Percentiles rank a stretch among this genome's conserved stretches.
phyloP scores from a whole-genome alignment of 2,329 filamentous ascomycete genomes.

The Neonectria neomacrospora region DNA sequence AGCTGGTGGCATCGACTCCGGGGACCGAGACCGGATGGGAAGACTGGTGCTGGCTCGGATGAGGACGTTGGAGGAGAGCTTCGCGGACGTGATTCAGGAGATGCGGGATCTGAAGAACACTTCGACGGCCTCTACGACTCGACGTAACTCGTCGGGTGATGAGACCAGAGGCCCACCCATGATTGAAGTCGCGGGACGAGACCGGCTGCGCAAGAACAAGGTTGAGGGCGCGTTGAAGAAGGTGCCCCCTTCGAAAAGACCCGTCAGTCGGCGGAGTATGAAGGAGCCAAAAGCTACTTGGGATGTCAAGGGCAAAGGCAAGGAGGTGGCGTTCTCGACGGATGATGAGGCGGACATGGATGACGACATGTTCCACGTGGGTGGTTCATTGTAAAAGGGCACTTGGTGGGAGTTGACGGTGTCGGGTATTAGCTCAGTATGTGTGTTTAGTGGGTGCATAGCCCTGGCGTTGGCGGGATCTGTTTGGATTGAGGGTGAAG shows the following conservation, averaged over 20 bases:
- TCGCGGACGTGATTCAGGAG: constrained; percentile 86
- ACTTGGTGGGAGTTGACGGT: constrained; percentile 30
- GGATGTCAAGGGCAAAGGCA: constrained; percentile 60
- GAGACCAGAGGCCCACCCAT: constrained; percentile 45
- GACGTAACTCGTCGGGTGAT: constrained; percentile 63
- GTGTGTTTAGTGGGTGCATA: constrained; percentile 34
- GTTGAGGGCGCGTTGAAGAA: constrained; percentile 41
- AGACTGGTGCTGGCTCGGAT: constrained; percentile 87
- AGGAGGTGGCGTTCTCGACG: constrained; percentile 54
- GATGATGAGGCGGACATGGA: constrained; percentile 50
- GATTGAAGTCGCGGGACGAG: constrained; percentile 51
- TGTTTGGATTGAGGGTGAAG: constrained; percentile 4
- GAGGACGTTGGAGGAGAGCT: constrained; percentile 92
- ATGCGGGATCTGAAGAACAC: constrained; percentile 72
- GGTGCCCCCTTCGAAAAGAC: constrained; percentile 46
- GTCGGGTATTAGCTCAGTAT: constrained; percentile 22
- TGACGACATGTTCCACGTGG: constrained; percentile 47
- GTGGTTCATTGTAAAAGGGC: constrained; percentile 55
- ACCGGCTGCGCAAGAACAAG: constrained; percentile 43
- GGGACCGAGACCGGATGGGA: constrained; percentile 75
- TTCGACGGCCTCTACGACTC: constrained; percentile 59
- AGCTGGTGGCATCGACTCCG: constrained; percentile 50
- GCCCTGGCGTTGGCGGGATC: constrained; percentile 33
- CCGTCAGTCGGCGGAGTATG: constrained; percentile 55
- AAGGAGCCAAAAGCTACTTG: constrained; percentile 53